Conservation (phyloP, 225 moss, liverwort and hornwort genomes). For the Straminergon stramineum region DNA sequence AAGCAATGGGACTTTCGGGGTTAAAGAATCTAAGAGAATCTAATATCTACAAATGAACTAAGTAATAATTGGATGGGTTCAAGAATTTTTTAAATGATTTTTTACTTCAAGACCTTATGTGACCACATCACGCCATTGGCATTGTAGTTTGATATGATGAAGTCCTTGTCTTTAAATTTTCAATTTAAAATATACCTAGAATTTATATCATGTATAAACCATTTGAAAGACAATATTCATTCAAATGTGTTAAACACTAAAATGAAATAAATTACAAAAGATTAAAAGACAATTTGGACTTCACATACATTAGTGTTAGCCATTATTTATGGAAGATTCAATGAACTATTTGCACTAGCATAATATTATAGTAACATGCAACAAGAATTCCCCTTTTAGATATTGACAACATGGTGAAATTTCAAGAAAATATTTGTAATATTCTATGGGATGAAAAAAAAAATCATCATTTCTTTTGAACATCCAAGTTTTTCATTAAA, state of each 20-base stretch:
- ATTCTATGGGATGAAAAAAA: not conserved
- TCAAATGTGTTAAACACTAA: too few species aligned
- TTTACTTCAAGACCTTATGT: too few species aligned
- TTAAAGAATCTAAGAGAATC: too few species aligned
- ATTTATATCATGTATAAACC: not conserved
- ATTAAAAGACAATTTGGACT: not conserved
- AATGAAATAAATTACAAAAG: not conserved
- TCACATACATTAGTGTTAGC: not conserved
- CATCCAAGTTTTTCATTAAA: not conserved
- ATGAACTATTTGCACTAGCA: not conserved
- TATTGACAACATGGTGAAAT: not conserved
- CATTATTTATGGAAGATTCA: not conserved
- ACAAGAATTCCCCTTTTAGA: not conserved
- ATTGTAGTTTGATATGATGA: too few species aligned
- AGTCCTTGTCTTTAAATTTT: not conserved
- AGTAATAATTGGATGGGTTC: too few species aligned
- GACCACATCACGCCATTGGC: too few species aligned
- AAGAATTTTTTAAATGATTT: too few species aligned
- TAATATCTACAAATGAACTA: too few species aligned
- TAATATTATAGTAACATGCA: not conserved
- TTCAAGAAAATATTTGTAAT: not conserved
- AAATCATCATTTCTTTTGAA: not conserved
- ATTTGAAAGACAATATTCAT: too few species aligned
- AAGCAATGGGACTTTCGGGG: too few species aligned
- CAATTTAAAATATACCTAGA: not conserved